phyloP scores from a whole-genome alignment of 73 alveolate genomes.

The Urostyla sp. region DNA sequence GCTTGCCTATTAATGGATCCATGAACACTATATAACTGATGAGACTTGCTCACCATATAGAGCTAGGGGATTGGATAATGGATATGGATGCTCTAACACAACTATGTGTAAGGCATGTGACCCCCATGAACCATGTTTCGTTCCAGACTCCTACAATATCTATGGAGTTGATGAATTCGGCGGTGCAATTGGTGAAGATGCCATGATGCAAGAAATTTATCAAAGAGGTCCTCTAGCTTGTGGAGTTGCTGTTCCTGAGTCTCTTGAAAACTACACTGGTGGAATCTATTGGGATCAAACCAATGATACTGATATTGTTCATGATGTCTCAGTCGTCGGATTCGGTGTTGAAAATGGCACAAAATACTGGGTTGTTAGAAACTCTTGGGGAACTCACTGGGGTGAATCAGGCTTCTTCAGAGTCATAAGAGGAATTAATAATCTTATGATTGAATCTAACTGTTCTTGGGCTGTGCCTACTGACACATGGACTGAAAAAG shows the following conservation, averaged over 20 bases:
- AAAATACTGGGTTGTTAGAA: slow-evolving; percentile 90
- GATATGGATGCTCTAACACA: slow-evolving; percentile 67
- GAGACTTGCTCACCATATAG: slow-evolving; percentile 82
- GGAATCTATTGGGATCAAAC: slow-evolving; percentile 81
- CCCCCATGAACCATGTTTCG: slow-evolving; percentile 68
- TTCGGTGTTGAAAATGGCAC: slow-evolving; percentile 85
- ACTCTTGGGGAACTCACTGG: too few relatives aligned
- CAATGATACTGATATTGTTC: slow-evolving; percentile 29
- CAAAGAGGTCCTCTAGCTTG: slow-evolving; percentile 93
- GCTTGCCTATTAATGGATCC: slow-evolving; percentile 76
- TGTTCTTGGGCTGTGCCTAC: slow-evolving; percentile 64
- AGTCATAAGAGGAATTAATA: slow-evolving; percentile 80
- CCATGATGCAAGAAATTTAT: slow-evolving; percentile 82
- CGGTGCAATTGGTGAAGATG: slow-evolving; percentile 78
- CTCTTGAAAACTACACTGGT: slow-evolving; percentile 75
- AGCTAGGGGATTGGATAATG: slow-evolving; percentile 77
- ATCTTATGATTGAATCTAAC: slow-evolving; percentile 68
- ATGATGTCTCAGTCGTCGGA: slow-evolving; percentile 88
- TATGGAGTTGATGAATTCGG: slow-evolving; percentile 73
- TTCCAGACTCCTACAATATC: slow-evolving; percentile 63
- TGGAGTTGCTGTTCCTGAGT: slow-evolving; percentile 73
- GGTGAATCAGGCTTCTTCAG: slow-evolving; percentile 92
- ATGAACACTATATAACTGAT: slow-evolving; percentile 75
- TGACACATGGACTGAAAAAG: slow-evolving; percentile 58
- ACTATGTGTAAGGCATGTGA: slow-evolving; percentile 77